Evolutionary conservation across 2,329 filamentous ascomycete species (phyloP).

Genomic region (Colletotrichum godetiae): DNA sequence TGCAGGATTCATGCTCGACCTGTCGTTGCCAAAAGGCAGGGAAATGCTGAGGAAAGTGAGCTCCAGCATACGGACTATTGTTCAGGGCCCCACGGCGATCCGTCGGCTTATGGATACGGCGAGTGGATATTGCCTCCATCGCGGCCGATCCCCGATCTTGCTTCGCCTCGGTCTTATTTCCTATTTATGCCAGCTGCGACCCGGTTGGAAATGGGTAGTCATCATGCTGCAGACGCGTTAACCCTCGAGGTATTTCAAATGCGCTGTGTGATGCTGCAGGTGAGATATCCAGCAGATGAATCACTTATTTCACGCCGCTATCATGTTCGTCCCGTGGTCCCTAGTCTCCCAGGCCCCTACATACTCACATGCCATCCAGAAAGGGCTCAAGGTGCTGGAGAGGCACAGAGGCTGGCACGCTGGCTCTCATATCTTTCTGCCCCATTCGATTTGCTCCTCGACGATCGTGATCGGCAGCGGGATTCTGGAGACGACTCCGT

Average conservation of each 20-base stretch:
- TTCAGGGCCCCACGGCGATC: conserved; percentile 18
- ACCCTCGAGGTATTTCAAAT: conserved; percentile 16
- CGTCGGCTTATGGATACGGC: conserved; percentile 8
- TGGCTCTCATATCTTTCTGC: conserved; percentile 66
- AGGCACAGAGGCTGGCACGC: conserved; percentile 50
- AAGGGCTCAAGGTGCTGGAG: conserved; percentile 27
- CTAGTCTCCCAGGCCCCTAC: conserved; percentile 15
- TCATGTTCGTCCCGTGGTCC: background rate
- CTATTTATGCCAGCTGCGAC: conserved; percentile 15
- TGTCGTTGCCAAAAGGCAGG: background rate
- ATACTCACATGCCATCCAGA: no score
- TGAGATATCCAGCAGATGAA: background rate
- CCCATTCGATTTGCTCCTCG: conserved; percentile 59
- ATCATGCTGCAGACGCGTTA: background rate
- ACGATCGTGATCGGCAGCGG: conserved; percentile 71
- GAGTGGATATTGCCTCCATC: background rate
- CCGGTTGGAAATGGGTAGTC: background rate
- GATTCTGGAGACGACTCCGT: conserved; percentile 61
- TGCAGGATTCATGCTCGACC: conserved; percentile 18
- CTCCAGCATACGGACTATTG: background rate
- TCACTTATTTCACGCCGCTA: background rate
- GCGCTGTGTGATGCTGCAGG: background rate
- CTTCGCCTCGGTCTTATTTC: conserved; percentile 1
- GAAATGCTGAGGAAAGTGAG: background rate
- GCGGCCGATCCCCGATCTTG: conserved; percentile 19